These are phyloP conservation scores for Pyricularia sp. DNA, from an alignment of 2,329 filamentous ascomycete species.

Conservation along the genomic window DNA sequence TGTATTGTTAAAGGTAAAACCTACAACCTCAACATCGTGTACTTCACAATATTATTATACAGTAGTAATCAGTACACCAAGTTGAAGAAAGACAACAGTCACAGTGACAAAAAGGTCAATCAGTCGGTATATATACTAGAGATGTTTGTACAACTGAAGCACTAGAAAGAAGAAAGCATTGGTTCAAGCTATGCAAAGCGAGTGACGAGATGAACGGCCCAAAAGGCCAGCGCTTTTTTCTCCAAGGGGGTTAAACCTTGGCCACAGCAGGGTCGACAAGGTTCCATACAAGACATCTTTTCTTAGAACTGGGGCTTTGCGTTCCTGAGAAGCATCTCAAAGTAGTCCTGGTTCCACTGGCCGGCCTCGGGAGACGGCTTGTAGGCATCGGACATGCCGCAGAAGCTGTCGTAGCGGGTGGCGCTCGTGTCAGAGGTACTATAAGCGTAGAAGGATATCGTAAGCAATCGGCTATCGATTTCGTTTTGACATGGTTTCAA, in stretches of 20 bases:
- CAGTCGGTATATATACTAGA: constrained; percentile 2
- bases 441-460: neutral
- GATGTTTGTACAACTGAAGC: constrained; percentile 3
- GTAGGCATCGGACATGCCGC: constrained; percentile 26
- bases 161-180: neutral
- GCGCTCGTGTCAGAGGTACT: constrained; percentile 24
- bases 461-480: neutral
- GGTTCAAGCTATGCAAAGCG: neutral
- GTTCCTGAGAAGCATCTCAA: constrained; percentile 31
- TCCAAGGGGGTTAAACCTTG: neutral
- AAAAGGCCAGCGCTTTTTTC: neutral
- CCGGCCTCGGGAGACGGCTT: constrained; percentile 32
- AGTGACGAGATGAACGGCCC: neutral
- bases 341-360: constrained; percentile 33
- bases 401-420: constrained; percentile 26
- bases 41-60: neutral
- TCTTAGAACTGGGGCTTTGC: constrained; percentile 24
- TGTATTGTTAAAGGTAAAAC: neutral
- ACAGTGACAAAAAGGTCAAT: neutral
- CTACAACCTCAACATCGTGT: neutral
- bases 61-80: neutral
- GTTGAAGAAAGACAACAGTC: neutral
- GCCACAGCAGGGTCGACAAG: neutral
- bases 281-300: neutral
- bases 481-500: neutral